A percentile compares a stretch with the other conserved stretches of the same genome.
Conservation (phyloP, 1,139 yeast species). For the Geotrichum candidum region DNA sequence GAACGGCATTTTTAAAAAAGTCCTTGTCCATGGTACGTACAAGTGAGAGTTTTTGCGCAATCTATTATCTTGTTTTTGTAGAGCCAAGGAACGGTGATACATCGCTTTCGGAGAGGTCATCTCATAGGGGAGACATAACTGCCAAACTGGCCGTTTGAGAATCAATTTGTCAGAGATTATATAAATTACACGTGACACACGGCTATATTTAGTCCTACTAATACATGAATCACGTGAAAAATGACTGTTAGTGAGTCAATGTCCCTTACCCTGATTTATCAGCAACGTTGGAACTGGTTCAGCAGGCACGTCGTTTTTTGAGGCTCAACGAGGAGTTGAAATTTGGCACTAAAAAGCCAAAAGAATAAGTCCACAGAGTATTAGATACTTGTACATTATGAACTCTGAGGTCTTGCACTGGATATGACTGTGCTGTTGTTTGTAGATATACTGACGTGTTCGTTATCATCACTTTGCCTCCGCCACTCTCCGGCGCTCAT, state of each 20-base stretch:
- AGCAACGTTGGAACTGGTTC: too few relatives aligned
- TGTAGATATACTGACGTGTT: not conserved
- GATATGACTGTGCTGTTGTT: too few relatives aligned
- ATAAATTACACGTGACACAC: not conserved
- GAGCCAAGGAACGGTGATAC: not conserved
- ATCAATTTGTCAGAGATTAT: not conserved
- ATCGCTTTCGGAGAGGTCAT: not conserved
- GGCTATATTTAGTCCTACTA: not conserved
- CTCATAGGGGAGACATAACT: not conserved
- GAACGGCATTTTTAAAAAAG: conserved; percentile 6
- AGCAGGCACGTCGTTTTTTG: not conserved
- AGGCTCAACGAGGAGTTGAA: too few relatives aligned
- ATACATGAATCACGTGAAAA: not conserved
- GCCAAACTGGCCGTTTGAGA: not conserved
- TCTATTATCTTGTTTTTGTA: not conserved
- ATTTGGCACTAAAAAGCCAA: too few relatives aligned
- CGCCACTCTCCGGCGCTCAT: not conserved
- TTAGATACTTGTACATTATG: too few relatives aligned
- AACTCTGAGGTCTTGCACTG: too few relatives aligned
- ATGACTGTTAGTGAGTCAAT: not conserved
- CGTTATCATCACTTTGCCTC: too few relatives aligned
- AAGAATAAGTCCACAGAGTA: too few relatives aligned
- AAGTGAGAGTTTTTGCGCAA: not conserved
- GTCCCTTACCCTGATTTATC: not conserved
- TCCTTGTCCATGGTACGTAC: conserved; percentile 12